Evolutionary conservation across 108 stramenopile genomes (phyloP), one percentile per base, ranked within the genome.

Genomic region (Pseudonitzschia multistriata): DNA sequence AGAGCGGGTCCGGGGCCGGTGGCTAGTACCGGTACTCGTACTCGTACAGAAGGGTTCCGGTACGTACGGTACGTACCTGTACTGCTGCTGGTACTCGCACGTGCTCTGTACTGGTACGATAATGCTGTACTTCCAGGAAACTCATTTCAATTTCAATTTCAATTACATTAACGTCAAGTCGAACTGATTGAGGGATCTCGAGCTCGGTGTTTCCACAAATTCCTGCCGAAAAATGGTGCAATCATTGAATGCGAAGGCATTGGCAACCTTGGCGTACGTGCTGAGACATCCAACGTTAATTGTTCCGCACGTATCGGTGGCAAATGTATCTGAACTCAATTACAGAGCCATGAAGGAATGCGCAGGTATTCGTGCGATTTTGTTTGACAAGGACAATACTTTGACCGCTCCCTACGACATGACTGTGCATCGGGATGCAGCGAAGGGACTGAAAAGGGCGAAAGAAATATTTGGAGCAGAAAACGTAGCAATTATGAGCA

Each of bases 381-480:
- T 97, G 52, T 91, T 93, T 66, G 94, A 96, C 78, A 95, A 97
- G 72, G 97, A 97, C 80, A 97, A 97, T 67, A 97, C 97, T 11
- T 73, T 97, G 62, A 97, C 97, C 10, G 91, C 93, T 13, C 97
- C 97, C 36, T 97, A 97, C 70, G 68, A 34, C 21, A 63, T 59
- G 11, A 33, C 13, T 25, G 64, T 92, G 35, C 97, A 97, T 62
- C 79, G 79, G 2, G 61, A 71, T 22, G 91, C 88, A 10, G 56
- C 64, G 19, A 30, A n/a, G 7, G 95, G 91, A 28, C 55, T 94
- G 10, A 68, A 83, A 66, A 67, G 62, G 21, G 95, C 94, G 45
- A 50, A 87, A 25, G 77, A 87, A 27, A 80, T 76, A 0, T 97
- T 97, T 73, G 92, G 95, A 17, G 57, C 42, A 8, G 66, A 80